These are phyloP conservation scores for Trypanosoma congolense DNA, from an alignment of 208 protist genomes.

Conservation along the genomic window DNA sequence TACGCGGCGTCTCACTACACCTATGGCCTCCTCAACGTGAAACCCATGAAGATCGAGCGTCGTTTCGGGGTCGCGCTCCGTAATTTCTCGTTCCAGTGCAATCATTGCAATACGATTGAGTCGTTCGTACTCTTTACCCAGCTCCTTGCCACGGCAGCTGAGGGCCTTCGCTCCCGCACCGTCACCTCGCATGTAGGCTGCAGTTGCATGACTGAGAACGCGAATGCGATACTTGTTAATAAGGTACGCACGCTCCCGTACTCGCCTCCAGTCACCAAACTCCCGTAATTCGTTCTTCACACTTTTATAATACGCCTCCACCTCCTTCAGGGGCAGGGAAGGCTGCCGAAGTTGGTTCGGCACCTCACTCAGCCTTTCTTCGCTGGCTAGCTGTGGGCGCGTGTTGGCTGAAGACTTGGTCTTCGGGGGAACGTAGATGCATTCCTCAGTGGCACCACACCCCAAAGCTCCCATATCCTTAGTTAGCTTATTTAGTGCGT, in stretches of 20 bases:
- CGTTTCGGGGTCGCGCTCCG: slow-evolving; percentile 24
- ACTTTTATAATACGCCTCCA: slow-evolving; percentile 27
- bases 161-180: slow-evolving; percentile 48
- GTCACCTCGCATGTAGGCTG: slow-evolving; percentile 53
- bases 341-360: slow-evolving; percentile 2
- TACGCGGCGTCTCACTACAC: slow-evolving; percentile 66
- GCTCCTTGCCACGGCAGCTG: slow-evolving; percentile 43
- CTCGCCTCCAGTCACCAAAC: slow-evolving; percentile 73
- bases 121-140: slow-evolving; percentile 59
- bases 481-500: slow-evolving; percentile 49
- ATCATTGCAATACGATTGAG: slow-evolving; percentile 84
- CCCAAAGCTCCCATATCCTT: slow-evolving; percentile 27
- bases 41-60: slow-evolving; percentile 82
- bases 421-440: too few relatives aligned
- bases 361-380: neutral
- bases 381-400: too few relatives aligned
- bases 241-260: slow-evolving; percentile 58
- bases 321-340: slow-evolving; percentile 24
- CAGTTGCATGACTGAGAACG: slow-evolving; percentile 45
- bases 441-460: neutral
- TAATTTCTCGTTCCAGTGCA: slow-evolving; percentile 65
- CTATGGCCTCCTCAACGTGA: slow-evolving; percentile 61
- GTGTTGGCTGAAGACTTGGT: too few relatives aligned
- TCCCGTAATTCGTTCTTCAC: slow-evolving; percentile 37
- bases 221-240: slow-evolving; percentile 57